phyloP scores from a whole-genome alignment of 2,329 filamentous ascomycete species.

The Botryotinia convoluta region DNA sequence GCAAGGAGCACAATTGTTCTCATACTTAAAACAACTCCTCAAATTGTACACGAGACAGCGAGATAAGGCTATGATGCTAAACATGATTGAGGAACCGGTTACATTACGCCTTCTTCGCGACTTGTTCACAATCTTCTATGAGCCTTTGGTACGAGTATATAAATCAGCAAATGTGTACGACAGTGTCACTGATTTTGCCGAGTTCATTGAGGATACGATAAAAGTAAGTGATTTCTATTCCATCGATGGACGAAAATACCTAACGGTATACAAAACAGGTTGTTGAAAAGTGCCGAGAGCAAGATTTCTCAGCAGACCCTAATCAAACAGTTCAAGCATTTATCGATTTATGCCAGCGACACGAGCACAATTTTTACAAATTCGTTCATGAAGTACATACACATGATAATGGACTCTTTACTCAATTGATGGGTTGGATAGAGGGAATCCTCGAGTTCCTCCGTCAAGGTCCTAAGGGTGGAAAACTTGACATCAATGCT shows the following conservation, averaged over 20 bases:
- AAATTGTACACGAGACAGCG: slow-evolving; percentile 88
- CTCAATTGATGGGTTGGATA: slow-evolving; percentile 94
- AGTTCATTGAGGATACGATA: slow-evolving; percentile 91
- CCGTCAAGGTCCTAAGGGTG: slow-evolving; percentile 78
- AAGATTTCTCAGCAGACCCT: slow-evolving; percentile 88
- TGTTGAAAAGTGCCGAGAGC: slow-evolving; percentile 62
- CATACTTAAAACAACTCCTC: slow-evolving; percentile 88
- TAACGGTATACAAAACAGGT: slow-evolving; percentile 46
- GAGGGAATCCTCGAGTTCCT: slow-evolving; percentile 94
- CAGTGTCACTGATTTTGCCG: slow-evolving; percentile 93
- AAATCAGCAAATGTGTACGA: slow-evolving; percentile 98
- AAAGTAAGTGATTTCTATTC: slow-evolving; percentile 50
- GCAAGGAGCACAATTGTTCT: slow-evolving; percentile 87
- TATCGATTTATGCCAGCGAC: slow-evolving; percentile 91
- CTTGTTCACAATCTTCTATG: slow-evolving; percentile 97
- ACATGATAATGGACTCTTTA: slow-evolving; percentile 95
- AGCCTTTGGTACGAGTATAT: slow-evolving; percentile 93
- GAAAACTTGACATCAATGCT: slow-evolving; percentile 90
- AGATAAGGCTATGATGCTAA: slow-evolving; percentile 96
- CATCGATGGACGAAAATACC: neutral
- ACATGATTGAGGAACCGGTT: slow-evolving; percentile 93
- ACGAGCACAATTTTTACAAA: slow-evolving; percentile 97
- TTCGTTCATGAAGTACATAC: slow-evolving; percentile 97
- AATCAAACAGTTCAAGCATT: slow-evolving; percentile 98
- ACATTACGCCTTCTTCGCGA: slow-evolving; percentile 95